Base-by-base conservation (phyloP, 1,284 basidiomycete species). In the Tilletia setariae region DNA sequence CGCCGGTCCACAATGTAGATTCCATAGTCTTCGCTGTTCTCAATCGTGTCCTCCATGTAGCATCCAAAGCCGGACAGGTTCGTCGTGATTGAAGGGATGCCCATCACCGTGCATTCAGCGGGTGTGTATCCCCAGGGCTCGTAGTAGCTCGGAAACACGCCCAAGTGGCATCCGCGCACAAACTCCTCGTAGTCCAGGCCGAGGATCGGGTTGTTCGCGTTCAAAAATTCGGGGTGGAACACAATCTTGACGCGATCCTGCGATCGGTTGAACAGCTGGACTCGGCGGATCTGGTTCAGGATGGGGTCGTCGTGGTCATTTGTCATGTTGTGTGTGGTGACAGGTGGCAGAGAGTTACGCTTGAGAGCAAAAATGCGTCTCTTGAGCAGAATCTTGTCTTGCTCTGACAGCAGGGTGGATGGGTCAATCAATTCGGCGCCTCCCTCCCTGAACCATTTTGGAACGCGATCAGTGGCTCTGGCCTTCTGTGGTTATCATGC, bases 101-200 rank as follows among this genome's bases (percentile, higher is more conserved):
- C 95, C 95, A 98, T 98, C 68, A 87, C 86, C 21, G 86, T 87
- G 83, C 86, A 87, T 79, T 87, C 86, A 66, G 86, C 86, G 2
- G 86, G 86, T n/a, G 86, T 87, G 76, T 79, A 93, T 0, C 92
- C 92, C 92, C 93, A 94, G 2, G 93, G 93, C 84, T 94, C 93
- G 83, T 86, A 87, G 82, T 98, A 98, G 76, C 91, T 93, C 1
- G 95, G 94, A 88, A 98, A 98, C 46, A 98, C 94, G 71, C 95
- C 95, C 70, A 98, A 85, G 86, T 98, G 95, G 83, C 95, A 98
- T 2, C 95, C 95, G 74, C 95, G 87, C 16, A 98, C 95, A 82
- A 98, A 98, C 85, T 98, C 95, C 84, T 98, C 95, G 82, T 98
- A 98, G 83, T 98, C 95, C 72, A 98, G 86, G 1, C 94, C 94